These are phyloP conservation scores for Lippia alba DNA, from an alignment of 305 asterid genomes.

Conservation along the genomic window DNA sequence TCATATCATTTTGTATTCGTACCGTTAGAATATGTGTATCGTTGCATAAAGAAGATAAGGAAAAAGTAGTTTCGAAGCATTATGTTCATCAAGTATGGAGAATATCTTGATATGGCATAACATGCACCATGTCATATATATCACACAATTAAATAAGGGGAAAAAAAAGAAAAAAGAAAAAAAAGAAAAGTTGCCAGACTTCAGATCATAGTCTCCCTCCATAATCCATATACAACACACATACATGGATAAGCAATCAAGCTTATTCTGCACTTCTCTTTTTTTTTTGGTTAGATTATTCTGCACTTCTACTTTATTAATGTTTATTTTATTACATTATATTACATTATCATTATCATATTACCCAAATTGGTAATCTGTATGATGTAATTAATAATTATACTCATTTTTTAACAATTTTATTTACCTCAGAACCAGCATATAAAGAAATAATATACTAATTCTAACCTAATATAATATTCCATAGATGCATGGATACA, in stretches of 20 bases:
- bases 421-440: no score
- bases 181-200: background rate
- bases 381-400: no score
- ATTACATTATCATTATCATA: no score
- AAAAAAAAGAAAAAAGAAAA: background rate
- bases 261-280: background rate
- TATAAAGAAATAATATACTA: no score
- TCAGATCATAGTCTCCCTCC: background rate
- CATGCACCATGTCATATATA: background rate
- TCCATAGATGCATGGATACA: no score
- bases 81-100: background rate
- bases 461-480: no score
- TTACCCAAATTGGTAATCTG: no score
- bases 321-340: no score
- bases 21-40: no score
- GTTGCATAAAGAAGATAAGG: conserved; percentile 8
- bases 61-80: background rate
- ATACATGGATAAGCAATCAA: conserved; percentile 19
- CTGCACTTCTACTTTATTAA: no score
- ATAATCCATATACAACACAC: background rate
- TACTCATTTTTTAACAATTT: no score
- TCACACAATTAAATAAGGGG: background rate
- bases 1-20: no score
- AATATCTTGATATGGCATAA: background rate
- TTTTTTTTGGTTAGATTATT: background rate